A percentile compares a stretch with the other conserved stretches of the same genome.
Evolutionary conservation across 2,329 filamentous ascomycete genomes (phyloP).

Genomic region (Penicillium sp.): DNA sequence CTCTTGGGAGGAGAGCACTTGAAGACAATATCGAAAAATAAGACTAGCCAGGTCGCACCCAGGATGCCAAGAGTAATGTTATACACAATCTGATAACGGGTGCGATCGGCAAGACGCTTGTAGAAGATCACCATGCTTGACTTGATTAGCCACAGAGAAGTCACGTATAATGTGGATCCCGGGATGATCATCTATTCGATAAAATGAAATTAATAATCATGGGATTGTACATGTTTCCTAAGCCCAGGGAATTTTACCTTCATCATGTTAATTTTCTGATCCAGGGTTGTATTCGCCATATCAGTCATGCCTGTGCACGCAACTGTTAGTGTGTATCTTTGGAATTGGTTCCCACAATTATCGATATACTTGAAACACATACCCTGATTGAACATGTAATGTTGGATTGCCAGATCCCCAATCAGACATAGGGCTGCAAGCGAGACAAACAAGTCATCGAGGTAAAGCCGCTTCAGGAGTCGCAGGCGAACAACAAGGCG

Average conservation of each 20-base stretch:
- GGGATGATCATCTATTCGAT: conserved; percentile 25
- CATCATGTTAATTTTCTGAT: conserved; percentile 20
- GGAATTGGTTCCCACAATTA: background rate
- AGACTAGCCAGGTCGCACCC: conserved; percentile 21
- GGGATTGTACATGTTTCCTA: background rate
- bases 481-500: conserved; percentile 20
- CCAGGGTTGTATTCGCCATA: conserved; percentile 10
- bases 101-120: conserved; percentile 27
- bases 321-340: background rate
- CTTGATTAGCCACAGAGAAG: conserved; percentile 28
- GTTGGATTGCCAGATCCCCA: conserved; percentile 19
- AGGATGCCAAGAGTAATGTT: conserved; percentile 21
- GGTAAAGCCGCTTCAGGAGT: conserved; percentile 20
- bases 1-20: conserved; percentile 24
- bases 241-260: conserved; percentile 14
- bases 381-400: conserved; percentile 27
- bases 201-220: conserved; percentile 1
- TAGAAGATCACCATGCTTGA: conserved; percentile 27
- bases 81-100: conserved; percentile 22
- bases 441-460: conserved; percentile 21
- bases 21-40: conserved; percentile 28
- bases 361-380: background rate
- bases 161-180: conserved; percentile 27
- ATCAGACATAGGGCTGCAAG: conserved; percentile 19
- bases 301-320: conserved; percentile 21